These are phyloP conservation scores for Lasiodiplodia sp. DNA, from an alignment of 2,329 filamentous ascomycete genomes.

Conservation along the genomic window DNA sequence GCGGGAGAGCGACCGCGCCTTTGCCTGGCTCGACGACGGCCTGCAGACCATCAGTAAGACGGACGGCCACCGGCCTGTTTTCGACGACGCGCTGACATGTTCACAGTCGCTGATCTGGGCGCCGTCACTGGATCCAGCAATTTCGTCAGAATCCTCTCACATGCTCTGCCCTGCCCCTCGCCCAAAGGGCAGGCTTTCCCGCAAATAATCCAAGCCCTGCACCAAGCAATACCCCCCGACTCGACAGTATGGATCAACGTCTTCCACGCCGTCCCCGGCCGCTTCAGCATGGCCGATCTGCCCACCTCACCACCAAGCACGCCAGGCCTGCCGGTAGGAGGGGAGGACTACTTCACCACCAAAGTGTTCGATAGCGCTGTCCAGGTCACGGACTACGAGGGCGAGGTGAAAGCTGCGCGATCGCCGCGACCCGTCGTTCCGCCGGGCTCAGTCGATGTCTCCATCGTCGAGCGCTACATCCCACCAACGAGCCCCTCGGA, in stretches of 20 bases:
- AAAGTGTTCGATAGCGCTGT: slow-evolving; percentile 70
- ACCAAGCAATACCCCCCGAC: slow-evolving; percentile 57
- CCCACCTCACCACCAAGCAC: slow-evolving; percentile 69
- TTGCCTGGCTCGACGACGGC: slow-evolving; percentile 41
- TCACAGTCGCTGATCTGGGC: slow-evolving; percentile 42
- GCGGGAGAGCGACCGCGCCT: slow-evolving; percentile 33
- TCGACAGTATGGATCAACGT: slow-evolving; percentile 68
- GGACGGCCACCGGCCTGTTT: not conserved
- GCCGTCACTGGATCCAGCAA: slow-evolving; percentile 43
- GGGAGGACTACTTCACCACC: slow-evolving; percentile 67
- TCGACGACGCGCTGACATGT: slow-evolving; percentile 19
- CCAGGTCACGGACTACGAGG: slow-evolving; percentile 64
- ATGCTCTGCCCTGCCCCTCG: slow-evolving; percentile 65
- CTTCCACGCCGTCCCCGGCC: slow-evolving; percentile 68
- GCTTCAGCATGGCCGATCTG: slow-evolving; percentile 67
- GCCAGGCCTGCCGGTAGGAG: slow-evolving; percentile 58
- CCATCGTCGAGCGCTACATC: slow-evolving; percentile 70
- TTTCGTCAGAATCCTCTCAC: slow-evolving; percentile 64
- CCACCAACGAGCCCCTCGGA: slow-evolving; percentile 66
- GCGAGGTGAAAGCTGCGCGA: slow-evolving; percentile 58
- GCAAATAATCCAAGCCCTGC: slow-evolving; percentile 62
- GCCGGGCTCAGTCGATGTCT: slow-evolving; percentile 66
- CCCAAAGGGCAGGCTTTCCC: slow-evolving; percentile 60
- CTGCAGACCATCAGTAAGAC: slow-evolving; percentile 45
- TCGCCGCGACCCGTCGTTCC: slow-evolving; percentile 66